These are phyloP conservation scores for Populus alba DNA, from an alignment of 345 rosid genomes.

Conservation along the genomic window DNA sequence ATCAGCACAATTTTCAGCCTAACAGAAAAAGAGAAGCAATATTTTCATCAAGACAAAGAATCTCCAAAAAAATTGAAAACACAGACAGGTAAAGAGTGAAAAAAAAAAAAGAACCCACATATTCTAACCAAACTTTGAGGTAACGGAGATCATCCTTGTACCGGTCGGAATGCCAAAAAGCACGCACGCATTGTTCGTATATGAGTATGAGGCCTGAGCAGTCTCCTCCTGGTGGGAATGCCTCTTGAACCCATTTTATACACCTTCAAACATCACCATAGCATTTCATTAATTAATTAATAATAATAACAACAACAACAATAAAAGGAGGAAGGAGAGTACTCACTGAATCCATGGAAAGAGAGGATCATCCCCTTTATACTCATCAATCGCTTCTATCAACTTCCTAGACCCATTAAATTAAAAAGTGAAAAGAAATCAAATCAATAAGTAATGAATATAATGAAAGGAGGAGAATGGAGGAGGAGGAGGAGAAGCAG, in stretches of 20 bases:
- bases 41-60: not conserved
- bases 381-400: slow-evolving; percentile 69
- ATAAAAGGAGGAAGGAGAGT: not conserved
- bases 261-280: slow-evolving; percentile 44
- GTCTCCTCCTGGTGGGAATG: slow-evolving; percentile 82
- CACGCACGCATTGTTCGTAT: slow-evolving; percentile 90
- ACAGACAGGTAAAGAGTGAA: too few relatives aligned
- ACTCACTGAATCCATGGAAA: slow-evolving; percentile 81
- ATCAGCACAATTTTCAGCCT: slow-evolving; percentile 86
- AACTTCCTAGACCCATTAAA: slow-evolving; percentile 45
- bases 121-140: slow-evolving; percentile 97
- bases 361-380: slow-evolving; percentile 82
- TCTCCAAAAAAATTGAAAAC: not conserved
- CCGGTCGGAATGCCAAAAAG: slow-evolving; percentile 72
- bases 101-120: slow-evolving; percentile 44
- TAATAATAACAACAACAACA: not conserved
- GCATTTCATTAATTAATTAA: too few relatives aligned
- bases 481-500: slow-evolving; percentile 4
- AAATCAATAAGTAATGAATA: not conserved
- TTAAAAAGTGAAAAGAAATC: not conserved
- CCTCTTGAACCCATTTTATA: slow-evolving; percentile 91
- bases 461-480: not conserved
- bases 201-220: slow-evolving; percentile 71
- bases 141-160: slow-evolving; percentile 91
- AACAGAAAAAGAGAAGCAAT: not conserved